Evolutionary conservation across 2,329 filamentous ascomycete species (phyloP).

Genomic region (Mycosphaerelloides madeirae): DNA sequence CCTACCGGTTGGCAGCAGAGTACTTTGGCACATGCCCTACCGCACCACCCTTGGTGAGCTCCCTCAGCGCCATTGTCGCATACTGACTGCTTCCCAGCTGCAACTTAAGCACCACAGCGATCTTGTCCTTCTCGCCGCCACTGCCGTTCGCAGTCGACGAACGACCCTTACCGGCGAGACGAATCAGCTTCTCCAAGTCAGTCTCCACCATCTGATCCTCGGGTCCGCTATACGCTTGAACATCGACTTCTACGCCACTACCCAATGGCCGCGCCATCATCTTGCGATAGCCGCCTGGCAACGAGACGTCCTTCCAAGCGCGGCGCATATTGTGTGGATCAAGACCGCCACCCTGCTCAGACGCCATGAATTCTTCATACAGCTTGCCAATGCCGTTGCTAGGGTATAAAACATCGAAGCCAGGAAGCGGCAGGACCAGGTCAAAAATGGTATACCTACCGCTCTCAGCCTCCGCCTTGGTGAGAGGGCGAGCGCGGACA

Average conservation of each 20-base stretch:
- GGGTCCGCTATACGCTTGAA: slow-evolving; percentile 64
- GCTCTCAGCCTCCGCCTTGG: slow-evolving; percentile 69
- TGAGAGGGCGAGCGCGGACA: slow-evolving; percentile 67
- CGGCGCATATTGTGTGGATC: slow-evolving; percentile 85
- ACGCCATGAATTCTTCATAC: slow-evolving; percentile 82
- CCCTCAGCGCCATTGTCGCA: slow-evolving; percentile 75
- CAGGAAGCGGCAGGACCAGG: slow-evolving; percentile 84
- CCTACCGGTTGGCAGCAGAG: slow-evolving; percentile 29
- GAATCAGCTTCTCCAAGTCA: slow-evolving; percentile 64
- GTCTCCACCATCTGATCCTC: slow-evolving; percentile 85
- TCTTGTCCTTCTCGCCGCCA: slow-evolving; percentile 40
- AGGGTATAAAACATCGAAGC: slow-evolving; percentile 85
- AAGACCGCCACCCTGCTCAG: slow-evolving; percentile 68
- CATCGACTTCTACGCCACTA: slow-evolving; percentile 55
- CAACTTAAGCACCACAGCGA: slow-evolving; percentile 68
- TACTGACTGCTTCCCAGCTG: slow-evolving; percentile 76
- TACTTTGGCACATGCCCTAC: slow-evolving; percentile 61
- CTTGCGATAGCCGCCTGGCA: slow-evolving; percentile 85
- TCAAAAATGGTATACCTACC: slow-evolving; percentile 80
- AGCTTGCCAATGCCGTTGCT: slow-evolving; percentile 75
- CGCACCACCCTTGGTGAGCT: slow-evolving; percentile 67
- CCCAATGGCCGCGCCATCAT: slow-evolving; percentile 65
- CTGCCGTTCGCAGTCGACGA: slow-evolving; percentile 13
- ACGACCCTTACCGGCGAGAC: slow-evolving; percentile 10
- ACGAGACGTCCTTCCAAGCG: slow-evolving; percentile 77